Percentiles rank a stretch among this genome's conserved stretches.
phyloP scores from a whole-genome alignment of 139 green algal species.

The Zygnema cylindricum region DNA sequence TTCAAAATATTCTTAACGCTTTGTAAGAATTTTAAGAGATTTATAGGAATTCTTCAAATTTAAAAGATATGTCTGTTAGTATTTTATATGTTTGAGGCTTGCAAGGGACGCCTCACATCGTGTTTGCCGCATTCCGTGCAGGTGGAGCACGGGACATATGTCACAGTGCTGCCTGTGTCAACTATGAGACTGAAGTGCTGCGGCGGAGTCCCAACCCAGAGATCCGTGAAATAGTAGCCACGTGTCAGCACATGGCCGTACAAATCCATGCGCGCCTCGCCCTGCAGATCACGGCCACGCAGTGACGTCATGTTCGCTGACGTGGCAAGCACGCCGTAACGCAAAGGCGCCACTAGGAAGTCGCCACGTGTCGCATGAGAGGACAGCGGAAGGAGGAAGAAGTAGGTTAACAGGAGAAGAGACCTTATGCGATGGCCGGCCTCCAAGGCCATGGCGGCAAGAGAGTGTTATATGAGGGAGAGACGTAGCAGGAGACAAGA shows the following conservation, averaged over 20 bases:
- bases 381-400: neutral
- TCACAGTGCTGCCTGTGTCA: slow-evolving; percentile 94
- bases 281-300: slow-evolving; percentile 8
- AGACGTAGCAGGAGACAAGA: neutral
- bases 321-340: neutral
- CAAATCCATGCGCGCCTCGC: slow-evolving; percentile 34
- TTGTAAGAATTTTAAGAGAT: no score
- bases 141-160: slow-evolving; percentile 87
- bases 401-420: neutral
- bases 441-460: neutral
- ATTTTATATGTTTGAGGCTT: no score
- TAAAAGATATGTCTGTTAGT: no score
- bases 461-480: neutral
- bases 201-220: slow-evolving; percentile 83
- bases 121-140: slow-evolving; percentile 69
- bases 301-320: neutral
- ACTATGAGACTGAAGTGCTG: slow-evolving; percentile 88
- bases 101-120: slow-evolving; percentile 34
- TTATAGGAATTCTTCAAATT: no score
- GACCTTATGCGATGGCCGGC: neutral
- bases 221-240: slow-evolving; percentile 80
- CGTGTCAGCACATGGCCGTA: slow-evolving; percentile 39
- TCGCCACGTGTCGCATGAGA: neutral
- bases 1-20: no score
- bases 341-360: neutral